Base-by-base conservation (phyloP, 1,284 basidiomycete genomes). In the Flammula alnicola region DNA sequence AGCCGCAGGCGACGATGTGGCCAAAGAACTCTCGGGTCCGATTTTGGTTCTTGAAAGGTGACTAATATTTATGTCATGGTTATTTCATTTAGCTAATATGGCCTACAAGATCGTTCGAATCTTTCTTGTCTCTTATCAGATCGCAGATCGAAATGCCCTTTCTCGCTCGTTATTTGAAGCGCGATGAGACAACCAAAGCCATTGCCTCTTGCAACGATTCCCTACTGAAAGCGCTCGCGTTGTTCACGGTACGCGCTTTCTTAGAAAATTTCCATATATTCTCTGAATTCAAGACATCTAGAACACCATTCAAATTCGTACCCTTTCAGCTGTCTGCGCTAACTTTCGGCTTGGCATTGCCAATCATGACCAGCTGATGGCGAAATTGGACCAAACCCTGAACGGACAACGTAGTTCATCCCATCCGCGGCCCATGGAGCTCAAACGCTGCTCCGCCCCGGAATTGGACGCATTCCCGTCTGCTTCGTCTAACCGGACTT, bases 151-250 rank as follows among this genome's bases (percentile, higher is more conserved):
- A 80, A 46, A 72, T 84, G 0, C 85, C 88, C 0, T 92, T 92
- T 68, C 66, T 92, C 50, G 89, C 88, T 68, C 78, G 88, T 1
- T 92, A 90, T 64, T 74, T 91, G 33, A 84, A 84, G 62, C 77
- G 88, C 14, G 85, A 88, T 25, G 86, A 92, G 55, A 87, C 60
- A 1, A 38, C 49, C 3, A 56, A 52, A 25, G 54, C 52, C n/a
- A 57, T 65, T 27, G 52, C 52, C 4, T 31, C 29, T 5, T 63
- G 62, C 43, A 56, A 62, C 30, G 61, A 62, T 35, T 58, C 54
- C 9, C 44, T 65, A 5, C 44, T 62, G 44, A 54, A 49, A 19
- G 52, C 63, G 14, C 56, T 65, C 11, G 49, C 54, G 12, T 43
- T 62, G 26, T 65, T 65, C 31, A 58, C 59, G 8, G 63, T 63